phyloP scores from a whole-genome alignment of 208 protist species.

The Acanthamoeba sp. region DNA sequence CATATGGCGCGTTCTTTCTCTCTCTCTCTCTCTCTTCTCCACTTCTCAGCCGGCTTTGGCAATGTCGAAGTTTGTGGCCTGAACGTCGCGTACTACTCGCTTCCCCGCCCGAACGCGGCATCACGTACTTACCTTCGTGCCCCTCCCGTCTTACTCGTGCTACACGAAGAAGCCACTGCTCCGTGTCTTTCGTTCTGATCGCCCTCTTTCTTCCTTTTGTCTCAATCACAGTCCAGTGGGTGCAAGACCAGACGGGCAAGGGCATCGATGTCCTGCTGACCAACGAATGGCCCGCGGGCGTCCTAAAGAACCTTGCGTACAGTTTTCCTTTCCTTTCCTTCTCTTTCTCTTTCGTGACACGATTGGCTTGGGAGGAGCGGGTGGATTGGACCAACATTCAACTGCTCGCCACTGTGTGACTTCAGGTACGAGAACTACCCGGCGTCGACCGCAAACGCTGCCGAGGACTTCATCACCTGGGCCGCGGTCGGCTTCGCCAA shows the following conservation, averaged over 20 bases:
- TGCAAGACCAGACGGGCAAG: neutral
- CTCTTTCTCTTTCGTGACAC: neutral
- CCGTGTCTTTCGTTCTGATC: too few species aligned
- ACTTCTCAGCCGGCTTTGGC: conserved; percentile 54
- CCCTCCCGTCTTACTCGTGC: too few species aligned
- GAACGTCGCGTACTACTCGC: conserved; percentile 71
- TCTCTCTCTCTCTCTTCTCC: neutral
- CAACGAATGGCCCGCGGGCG: conserved; percentile 27
- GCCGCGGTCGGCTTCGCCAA: neutral
- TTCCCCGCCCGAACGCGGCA: neutral
- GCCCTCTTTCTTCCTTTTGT: neutral
- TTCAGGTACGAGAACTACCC: conserved; percentile 23
- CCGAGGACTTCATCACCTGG: conserved; percentile 31
- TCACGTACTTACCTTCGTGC: neutral
- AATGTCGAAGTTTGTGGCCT: conserved; percentile 49
- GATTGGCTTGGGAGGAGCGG: neutral
- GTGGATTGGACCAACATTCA: neutral
- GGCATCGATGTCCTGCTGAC: conserved; percentile 58
- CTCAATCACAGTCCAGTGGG: conserved; percentile 4
- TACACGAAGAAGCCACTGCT: too few species aligned
- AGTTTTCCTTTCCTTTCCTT: neutral
- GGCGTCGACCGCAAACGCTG: neutral
- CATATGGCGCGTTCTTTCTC: too few species aligned
- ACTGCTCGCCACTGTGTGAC: too few species aligned
- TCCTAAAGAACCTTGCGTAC: conserved; percentile 66